phyloP scores from a whole-genome alignment of 352 stramenopile species.

The Phytophthora cactorum region DNA sequence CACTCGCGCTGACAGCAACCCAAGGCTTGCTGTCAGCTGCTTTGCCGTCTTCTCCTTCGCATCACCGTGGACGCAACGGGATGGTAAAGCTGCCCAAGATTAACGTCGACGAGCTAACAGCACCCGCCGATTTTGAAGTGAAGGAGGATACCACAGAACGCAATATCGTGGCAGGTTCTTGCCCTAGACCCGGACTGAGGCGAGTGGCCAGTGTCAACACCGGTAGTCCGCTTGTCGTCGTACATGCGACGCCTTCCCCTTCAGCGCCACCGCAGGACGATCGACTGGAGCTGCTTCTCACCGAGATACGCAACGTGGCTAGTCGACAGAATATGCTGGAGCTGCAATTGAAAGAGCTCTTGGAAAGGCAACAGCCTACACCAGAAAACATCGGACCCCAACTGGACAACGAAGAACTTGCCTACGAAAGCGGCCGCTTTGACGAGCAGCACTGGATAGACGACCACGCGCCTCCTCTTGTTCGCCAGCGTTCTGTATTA shows the following conservation, averaged over 20 bases:
- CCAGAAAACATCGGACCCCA: neutral
- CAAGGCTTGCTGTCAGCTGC: neutral
- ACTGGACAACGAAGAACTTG: slow-evolving; percentile 8
- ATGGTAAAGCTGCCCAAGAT: slow-evolving; percentile 11
- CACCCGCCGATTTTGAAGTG: neutral
- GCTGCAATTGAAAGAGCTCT: slow-evolving; percentile 26
- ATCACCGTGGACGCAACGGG: slow-evolving; percentile 7
- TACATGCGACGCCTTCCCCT: neutral
- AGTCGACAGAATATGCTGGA: slow-evolving; percentile 34
- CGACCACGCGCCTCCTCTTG: slow-evolving; percentile 22
- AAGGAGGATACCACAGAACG: neutral
- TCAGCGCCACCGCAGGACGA: slow-evolving; percentile 9
- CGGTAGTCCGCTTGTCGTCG: neutral
- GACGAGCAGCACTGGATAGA: slow-evolving; percentile 42
- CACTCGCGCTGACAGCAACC: neutral
- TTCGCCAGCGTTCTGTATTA: slow-evolving; percentile 22
- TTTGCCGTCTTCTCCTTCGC: slow-evolving; percentile 3
- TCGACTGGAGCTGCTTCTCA: slow-evolving; percentile 30
- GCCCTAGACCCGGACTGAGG: slow-evolving; percentile 2
- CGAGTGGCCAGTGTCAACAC: slow-evolving; percentile 9
- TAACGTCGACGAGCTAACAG: neutral
- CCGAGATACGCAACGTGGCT: slow-evolving; percentile 35
- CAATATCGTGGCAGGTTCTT: neutral
- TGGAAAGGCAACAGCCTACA: slow-evolving; percentile 5
- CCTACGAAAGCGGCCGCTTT: slow-evolving; percentile 36